Evolutionary conservation across 805 yeast species (phyloP).

Genomic region (Saturnispora halmiae): DNA sequence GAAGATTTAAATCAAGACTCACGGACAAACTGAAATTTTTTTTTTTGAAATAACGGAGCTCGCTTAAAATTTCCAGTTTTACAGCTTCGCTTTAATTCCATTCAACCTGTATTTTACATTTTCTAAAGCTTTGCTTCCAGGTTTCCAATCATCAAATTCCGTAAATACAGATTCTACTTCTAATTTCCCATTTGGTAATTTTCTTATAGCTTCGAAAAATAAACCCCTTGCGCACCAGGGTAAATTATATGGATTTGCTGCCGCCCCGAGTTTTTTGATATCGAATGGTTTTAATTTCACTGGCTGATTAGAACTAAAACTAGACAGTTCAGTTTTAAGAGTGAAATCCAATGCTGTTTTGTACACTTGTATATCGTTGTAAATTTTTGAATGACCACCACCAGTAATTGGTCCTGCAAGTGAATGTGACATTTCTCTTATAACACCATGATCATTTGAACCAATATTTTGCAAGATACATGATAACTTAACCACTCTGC

Average conservation of each 20-base stretch:
- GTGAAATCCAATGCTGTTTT: conserved; percentile 68
- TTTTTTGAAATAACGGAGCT: too few relatives aligned
- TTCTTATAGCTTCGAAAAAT: conserved; percentile 40
- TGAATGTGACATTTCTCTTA: conserved; percentile 71
- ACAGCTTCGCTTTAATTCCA: conserved; percentile 29
- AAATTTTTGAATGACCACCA: conserved; percentile 87
- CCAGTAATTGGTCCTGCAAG: conserved; percentile 90
- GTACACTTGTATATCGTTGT: conserved; percentile 78
- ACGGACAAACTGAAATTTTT: background rate
- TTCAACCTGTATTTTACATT: conserved; percentile 60
- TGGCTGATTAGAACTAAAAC: conserved; percentile 22
- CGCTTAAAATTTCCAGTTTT: conserved; percentile 7
- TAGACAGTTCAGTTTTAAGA: conserved; percentile 52
- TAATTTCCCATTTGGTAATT: conserved; percentile 35
- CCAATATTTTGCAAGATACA: conserved; percentile 71
- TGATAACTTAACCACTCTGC: conserved; percentile 63
- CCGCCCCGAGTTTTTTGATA: conserved; percentile 51
- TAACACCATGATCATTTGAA: conserved; percentile 72
- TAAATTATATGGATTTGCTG: conserved; percentile 63
- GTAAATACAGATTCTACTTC: conserved; percentile 54
- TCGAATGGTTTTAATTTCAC: conserved; percentile 35
- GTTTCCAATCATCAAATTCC: conserved; percentile 81
- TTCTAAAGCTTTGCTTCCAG: conserved; percentile 70
- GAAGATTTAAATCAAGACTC: too few relatives aligned
- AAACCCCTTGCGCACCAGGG: conserved; percentile 93